Base-by-base conservation (phyloP, 495 filamentous ascomycete genomes). In the Pyronema domesticum region DNA sequence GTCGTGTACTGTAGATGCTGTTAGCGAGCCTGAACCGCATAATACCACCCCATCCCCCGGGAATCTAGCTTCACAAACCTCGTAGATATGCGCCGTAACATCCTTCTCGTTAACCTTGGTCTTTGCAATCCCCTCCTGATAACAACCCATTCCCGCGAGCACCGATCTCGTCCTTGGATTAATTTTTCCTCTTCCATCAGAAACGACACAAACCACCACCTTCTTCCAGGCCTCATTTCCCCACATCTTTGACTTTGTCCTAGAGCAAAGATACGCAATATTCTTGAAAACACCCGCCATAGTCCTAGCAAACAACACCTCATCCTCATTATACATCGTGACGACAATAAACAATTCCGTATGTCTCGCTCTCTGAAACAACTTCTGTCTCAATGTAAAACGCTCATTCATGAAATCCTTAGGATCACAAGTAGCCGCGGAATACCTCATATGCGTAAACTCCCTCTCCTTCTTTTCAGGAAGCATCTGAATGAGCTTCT, bases 291-390 rank as follows among this genome's bases (percentile, higher is more conserved):
- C 89, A 70, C 93, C 93, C 7, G 82, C 85, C 86, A 99, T 85
- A 3, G 93, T 99, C 37, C 93, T 79, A 37, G 93, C 88, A 64
- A 99, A 95, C 14, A 96, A 75, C 56, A 95, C 84, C 55, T 96
- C 93, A 65, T 99, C 88, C 67, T 99, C 93, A 63, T 99, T 99
- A 71, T 87, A 99, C 93, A 99, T 99, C 34, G 93, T 99, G 40
- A 99, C 77, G 7, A 86, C 91, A 64, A 99, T 95, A 69, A 99
- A 96, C 0, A 99, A 75, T 71, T 99, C 93, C 0, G 93, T 99
- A 61, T 94, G 81, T 42, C 93, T 74, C 9, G 87, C 81, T 68
- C 94, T 94, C 53, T 86, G 85, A 68, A 96, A 96, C 8, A 99
- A 77, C 67, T 80, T 81, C 69, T 99, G 93, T 37, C 93, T 85